Evolutionary conservation across 2,329 filamentous ascomycete genomes (phyloP).

Genomic region (Epichloe typhina): DNA sequence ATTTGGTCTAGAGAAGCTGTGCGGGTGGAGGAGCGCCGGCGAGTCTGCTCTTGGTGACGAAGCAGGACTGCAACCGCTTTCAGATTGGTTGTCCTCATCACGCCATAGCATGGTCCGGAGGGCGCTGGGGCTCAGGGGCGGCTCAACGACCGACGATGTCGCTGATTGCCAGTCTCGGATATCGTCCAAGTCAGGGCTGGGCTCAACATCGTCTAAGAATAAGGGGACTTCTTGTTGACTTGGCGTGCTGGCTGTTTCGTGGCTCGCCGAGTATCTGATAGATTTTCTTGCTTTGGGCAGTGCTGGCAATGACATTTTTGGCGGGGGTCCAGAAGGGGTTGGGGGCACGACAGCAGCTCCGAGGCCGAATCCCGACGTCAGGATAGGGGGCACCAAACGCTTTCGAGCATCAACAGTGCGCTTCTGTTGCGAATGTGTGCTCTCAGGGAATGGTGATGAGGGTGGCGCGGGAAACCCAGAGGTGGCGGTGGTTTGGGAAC

Average conservation of each 20-base stretch:
- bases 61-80: not conserved
- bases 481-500: conserved; percentile 18
- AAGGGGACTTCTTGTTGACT: conserved; percentile 13
- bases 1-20: conserved; percentile 2
- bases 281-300: not conserved
- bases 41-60: conserved; percentile 9
- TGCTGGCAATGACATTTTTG: conserved; percentile 3
- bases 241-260: conserved; percentile 6
- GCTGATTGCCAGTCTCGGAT: conserved; percentile 21
- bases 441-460: not conserved
- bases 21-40: conserved; percentile 1
- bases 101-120: not conserved
- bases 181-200: conserved; percentile 25
- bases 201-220: conserved; percentile 20
- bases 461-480: conserved; percentile 24
- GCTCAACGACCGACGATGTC: conserved; percentile 3
- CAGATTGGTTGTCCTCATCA: not conserved
- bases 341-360: not conserved
- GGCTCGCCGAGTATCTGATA: not conserved
- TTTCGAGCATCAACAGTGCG: not conserved
- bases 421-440: not conserved
- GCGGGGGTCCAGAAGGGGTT: conserved; percentile 2
- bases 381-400: not conserved
- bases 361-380: not conserved
- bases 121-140: not conserved